phyloP scores from a whole-genome alignment of 108 stramenopile genomes.

The Nitzschia sp. region DNA sequence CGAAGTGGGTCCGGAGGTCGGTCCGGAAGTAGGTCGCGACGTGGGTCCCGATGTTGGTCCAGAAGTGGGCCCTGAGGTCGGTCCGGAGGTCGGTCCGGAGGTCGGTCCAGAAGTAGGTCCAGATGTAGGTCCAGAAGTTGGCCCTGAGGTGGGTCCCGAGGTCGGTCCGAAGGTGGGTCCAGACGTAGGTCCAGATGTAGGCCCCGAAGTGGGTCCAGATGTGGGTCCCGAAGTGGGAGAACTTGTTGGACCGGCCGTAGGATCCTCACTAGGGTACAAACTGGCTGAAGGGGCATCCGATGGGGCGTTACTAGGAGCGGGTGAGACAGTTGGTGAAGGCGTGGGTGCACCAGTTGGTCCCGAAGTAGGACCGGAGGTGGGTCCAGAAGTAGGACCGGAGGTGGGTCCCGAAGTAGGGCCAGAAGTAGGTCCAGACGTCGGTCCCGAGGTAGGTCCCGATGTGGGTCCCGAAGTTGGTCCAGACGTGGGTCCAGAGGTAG shows the following conservation, averaged over 20 bases:
- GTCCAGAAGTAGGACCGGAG: background rate
- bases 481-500: background rate
- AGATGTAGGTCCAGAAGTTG: conserved; percentile 12
- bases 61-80: background rate
- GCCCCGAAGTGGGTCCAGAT: conserved; percentile 2
- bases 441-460: conserved; percentile 11
- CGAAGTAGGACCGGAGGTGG: background rate
- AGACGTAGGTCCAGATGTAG: conserved; percentile 10
- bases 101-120: conserved; percentile 12
- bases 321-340: background rate
- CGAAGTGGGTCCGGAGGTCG: conserved; percentile 9
- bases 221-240: conserved; percentile 11
- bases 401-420: too few relatives aligned
- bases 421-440: background rate
- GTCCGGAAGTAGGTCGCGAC: conserved; percentile 17
- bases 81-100: conserved; percentile 9
- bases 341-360: conserved; percentile 9
- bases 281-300: background rate
- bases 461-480: conserved; percentile 8
- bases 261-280: conserved; percentile 9
- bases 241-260: conserved; percentile 8
- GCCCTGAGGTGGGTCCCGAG: conserved; percentile 4
- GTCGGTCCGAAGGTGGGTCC: conserved; percentile 6
- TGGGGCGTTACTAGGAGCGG: background rate
- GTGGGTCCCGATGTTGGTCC: conserved; percentile 25